Evolutionary conservation across 2,329 filamentous ascomycete genomes (phyloP), one percentile per base, ranked within the genome.

Genomic region (Alternaria atra): DNA sequence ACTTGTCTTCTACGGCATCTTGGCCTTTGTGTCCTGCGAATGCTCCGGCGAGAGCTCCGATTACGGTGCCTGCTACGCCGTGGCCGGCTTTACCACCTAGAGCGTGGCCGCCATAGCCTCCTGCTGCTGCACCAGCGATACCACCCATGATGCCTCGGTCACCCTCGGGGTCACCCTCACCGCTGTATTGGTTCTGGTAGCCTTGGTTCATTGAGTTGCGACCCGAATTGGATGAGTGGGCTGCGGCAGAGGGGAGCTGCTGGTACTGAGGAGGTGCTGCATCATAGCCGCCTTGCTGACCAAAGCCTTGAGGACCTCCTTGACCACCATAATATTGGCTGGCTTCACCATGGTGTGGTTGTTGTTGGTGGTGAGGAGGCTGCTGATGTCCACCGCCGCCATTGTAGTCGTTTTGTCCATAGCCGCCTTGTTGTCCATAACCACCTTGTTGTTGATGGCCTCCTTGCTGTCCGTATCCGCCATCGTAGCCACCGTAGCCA

Each of bases 71-170:
- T 6, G 68, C 55, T 10, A 62, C 70, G 20, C 65, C 67, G 40
- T 74, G 71, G 1, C 71, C 71, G 15, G 70, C 65, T 34, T 70
- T 64, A 2, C 70, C 70, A 4, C 69, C 71, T 15, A 74, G 58
- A 27, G 69, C 69, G 37, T 72, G 69, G 6, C 69, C 72, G 5
- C 72, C 72, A 27, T 68, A 73, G 5, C 68, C 72, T 54, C 72
- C 72, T 25, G 65, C 71, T 23, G 71, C 72, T 23, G 69, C 71
- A 13, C 72, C 72, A 5, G 71, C 69, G 5, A 72, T 23, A 2
- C 66, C 71, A 10, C 72, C 72, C 66, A 73, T 71, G 47, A 74
- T 60, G 8, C 71, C 71, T 10, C 72, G 71, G 32, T 69, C 66
- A n/a, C 66, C 58, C 43, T 71, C 72, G 35, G 68, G 68, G 35